Percentiles rank a stretch among this genome's conserved stretches.
phyloP scores from a whole-genome alignment of 2,329 filamentous ascomycete genomes.

The Blastomyces percursus region DNA sequence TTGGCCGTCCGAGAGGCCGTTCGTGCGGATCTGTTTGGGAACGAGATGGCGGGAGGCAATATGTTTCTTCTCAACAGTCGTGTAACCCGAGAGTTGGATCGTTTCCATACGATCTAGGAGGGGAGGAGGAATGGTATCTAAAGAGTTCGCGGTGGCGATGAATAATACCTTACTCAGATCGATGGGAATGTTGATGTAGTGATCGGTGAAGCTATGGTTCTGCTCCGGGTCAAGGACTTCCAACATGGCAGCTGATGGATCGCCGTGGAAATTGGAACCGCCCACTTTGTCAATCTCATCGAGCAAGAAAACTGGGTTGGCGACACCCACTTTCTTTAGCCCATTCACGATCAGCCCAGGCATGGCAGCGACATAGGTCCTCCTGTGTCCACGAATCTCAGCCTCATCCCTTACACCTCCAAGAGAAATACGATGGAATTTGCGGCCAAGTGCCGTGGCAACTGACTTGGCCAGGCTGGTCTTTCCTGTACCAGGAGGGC shows the following conservation, averaged over 20 bases:
- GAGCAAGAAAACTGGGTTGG: constrained; percentile 88
- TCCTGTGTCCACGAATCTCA: constrained; percentile 85
- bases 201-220: constrained; percentile 87
- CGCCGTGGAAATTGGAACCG: constrained; percentile 80
- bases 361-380: constrained; percentile 99
- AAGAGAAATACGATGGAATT: constrained; percentile 94
- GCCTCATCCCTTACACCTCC: constrained; percentile 94
- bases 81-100: constrained; percentile 87
- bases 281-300: constrained; percentile 98
- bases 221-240: constrained; percentile 97
- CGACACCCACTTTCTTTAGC: constrained; percentile 85
- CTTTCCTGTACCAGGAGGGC: constrained; percentile 90
- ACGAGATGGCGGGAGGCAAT: constrained; percentile 90
- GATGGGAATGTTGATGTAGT: constrained; percentile 91
- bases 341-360: constrained; percentile 89
- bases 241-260: constrained; percentile 93
- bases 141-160: constrained; percentile 88
- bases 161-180: constrained; percentile 95
- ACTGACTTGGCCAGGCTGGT: constrained; percentile 90
- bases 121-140: constrained; percentile 91
- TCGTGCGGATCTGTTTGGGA: constrained; percentile 86
- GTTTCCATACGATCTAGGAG: constrained; percentile 95
- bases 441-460: constrained; percentile 79
- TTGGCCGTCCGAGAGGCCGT: constrained; percentile 68
- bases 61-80: constrained; percentile 89